Evolutionary conservation across 164 flowering plant genomes (phyloP).

Genomic region (Litsea cubeba): DNA sequence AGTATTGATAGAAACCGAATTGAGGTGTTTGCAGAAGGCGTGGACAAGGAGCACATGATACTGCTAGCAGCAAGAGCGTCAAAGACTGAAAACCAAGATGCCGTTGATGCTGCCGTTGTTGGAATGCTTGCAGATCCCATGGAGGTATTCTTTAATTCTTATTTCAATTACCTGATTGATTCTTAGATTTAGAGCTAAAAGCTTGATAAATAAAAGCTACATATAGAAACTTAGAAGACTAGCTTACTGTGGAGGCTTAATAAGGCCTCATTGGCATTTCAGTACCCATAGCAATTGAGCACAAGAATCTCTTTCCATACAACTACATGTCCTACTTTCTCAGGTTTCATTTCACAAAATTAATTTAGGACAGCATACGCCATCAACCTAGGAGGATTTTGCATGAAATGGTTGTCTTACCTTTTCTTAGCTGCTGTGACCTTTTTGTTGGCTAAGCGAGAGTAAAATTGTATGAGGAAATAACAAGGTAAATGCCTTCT

Average conservation of each 20-base stretch:
- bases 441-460: no score
- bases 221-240: background rate
- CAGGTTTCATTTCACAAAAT: no score
- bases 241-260: background rate
- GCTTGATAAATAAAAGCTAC: background rate
- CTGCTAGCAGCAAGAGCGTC: constrained; percentile 38
- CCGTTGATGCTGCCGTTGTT: constrained; percentile 39
- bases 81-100: constrained; percentile 38
- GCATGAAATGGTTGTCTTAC: no score
- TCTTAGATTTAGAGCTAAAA: background rate
- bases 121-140: constrained; percentile 38
- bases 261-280: background rate
- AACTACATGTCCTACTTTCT: background rate
- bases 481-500: background rate
- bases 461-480: no score
- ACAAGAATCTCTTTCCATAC: no score
- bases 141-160: constrained; percentile 23
- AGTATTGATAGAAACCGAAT: constrained; percentile 32
- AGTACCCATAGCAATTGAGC: background rate
- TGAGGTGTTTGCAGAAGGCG: constrained; percentile 35
- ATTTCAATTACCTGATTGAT: no score
- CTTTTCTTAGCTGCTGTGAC: no score
- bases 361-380: no score
- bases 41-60: constrained; percentile 30
- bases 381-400: no score